Conservation (phyloP, 441 rosid species). For the Euphorbia schlechtendalii region DNA sequence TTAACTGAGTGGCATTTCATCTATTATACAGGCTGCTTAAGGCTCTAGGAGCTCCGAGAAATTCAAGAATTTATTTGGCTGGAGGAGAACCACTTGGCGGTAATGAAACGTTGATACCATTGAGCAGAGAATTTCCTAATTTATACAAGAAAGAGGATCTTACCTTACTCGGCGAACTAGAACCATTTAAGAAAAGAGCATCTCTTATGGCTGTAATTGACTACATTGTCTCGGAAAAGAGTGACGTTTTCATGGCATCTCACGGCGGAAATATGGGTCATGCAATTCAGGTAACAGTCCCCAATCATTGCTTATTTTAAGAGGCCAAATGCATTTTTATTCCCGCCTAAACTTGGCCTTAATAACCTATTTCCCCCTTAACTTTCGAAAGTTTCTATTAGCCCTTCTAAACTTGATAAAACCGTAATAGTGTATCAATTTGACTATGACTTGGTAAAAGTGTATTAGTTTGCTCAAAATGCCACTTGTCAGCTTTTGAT, state of each 20-base stretch:
- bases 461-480: too few species aligned
- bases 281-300: constrained; percentile 58
- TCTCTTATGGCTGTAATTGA: constrained; percentile 87
- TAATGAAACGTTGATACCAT: constrained; percentile 57
- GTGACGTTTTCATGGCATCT: constrained; percentile 94
- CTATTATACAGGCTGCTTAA: constrained; percentile 60
- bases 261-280: constrained; percentile 99
- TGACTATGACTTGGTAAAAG: too few species aligned
- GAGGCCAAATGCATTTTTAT: background rate
- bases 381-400: too few species aligned
- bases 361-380: too few species aligned
- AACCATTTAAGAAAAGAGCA: constrained; percentile 68
- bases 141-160: constrained; percentile 76
- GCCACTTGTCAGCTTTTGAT: too few species aligned
- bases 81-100: constrained; percentile 93
- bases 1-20: background rate
- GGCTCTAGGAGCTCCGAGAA: constrained; percentile 79
- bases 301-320: background rate
- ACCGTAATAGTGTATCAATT: too few species aligned
- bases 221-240: constrained; percentile 59
- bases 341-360: too few species aligned
- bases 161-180: constrained; percentile 65
- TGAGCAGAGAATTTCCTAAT: constrained; percentile 56
- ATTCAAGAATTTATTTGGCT: constrained; percentile 77
- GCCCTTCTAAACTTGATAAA: too few species aligned